phyloP scores from a whole-genome alignment of 2,329 filamentous ascomycete genomes.

The Cladorrhinum sp. region DNA sequence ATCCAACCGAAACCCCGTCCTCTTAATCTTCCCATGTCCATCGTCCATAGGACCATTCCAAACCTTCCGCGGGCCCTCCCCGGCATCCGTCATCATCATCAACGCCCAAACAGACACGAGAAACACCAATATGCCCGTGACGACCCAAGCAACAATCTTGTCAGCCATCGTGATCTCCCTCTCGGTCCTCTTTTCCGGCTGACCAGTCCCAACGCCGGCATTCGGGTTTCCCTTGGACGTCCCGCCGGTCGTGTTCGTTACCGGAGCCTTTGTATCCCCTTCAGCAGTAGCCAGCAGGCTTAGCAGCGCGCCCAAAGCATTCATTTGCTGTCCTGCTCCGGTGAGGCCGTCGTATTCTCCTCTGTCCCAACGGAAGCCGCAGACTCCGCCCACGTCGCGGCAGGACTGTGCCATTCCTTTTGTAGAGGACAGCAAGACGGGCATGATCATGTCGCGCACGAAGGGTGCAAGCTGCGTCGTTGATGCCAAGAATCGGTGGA shows the following conservation, averaged over 20 bases:
- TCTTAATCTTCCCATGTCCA: background rate
- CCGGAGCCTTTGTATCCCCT: conserved; percentile 23
- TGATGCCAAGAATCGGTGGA: conserved; percentile 49
- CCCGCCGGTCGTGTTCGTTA: conserved; percentile 44
- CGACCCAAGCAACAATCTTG: conserved; percentile 40
- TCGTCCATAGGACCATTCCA: background rate
- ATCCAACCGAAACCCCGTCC: background rate
- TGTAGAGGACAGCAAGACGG: conserved; percentile 45
- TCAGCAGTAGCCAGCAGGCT: conserved; percentile 39
- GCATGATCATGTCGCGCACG: conserved; percentile 41
- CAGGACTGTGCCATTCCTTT: conserved; percentile 47
- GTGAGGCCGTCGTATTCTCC: conserved; percentile 45
- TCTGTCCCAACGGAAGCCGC: conserved; percentile 49
- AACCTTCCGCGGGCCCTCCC: background rate
- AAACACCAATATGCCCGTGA: conserved; percentile 31
- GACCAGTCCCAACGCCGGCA: conserved; percentile 26
- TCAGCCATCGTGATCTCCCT: conserved; percentile 33
- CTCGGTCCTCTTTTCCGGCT: background rate
- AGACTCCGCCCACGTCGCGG: conserved; percentile 41
- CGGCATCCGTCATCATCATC: background rate
- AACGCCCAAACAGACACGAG: background rate
- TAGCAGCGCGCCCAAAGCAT: conserved; percentile 47
- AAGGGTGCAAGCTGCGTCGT: conserved; percentile 48
- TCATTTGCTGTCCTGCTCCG: conserved; percentile 53
- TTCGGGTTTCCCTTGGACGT: conserved; percentile 35